Conservation (phyloP, 805 yeast species). For the Sungouiozyma ichnusensis region DNA sequence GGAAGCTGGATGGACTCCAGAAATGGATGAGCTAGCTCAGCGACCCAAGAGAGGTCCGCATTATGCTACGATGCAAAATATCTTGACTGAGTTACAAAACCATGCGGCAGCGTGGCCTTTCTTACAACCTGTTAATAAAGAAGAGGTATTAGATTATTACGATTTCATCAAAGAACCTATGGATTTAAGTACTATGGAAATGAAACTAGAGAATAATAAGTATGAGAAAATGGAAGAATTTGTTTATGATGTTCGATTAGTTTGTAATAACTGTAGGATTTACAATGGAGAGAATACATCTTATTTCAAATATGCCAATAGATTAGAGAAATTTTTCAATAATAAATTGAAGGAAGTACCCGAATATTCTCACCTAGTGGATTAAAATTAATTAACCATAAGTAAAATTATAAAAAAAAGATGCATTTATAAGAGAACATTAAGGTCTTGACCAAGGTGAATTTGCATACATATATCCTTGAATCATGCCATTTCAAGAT, state of each 20-base stretch:
- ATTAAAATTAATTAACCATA: constrained; percentile 27
- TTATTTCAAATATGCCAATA: constrained; percentile 87
- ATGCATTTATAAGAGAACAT: background rate
- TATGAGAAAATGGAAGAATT: constrained; percentile 88
- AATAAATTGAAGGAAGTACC: constrained; percentile 80
- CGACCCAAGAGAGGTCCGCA: constrained; percentile 92
- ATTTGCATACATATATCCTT: background rate
- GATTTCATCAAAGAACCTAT: constrained; percentile 95
- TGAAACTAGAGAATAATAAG: constrained; percentile 80
- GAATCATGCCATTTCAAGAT: constrained; percentile 25
- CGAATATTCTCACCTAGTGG: constrained; percentile 77
- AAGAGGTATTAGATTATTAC: constrained; percentile 93
- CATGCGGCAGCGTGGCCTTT: constrained; percentile 99
- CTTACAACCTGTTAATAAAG: constrained; percentile 81
- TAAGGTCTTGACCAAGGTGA: no score
- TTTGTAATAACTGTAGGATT: constrained; percentile 83
- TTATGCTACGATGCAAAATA: constrained; percentile 83
- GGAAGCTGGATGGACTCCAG: constrained; percentile 97
- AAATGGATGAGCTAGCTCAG: constrained; percentile 94
- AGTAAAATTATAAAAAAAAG: background rate
- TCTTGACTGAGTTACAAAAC: constrained; percentile 79
- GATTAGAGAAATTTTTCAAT: constrained; percentile 81
- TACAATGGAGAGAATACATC: constrained; percentile 94
- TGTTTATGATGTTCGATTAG: constrained; percentile 74
- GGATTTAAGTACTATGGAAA: constrained; percentile 95